Evolutionary conservation across 2,329 filamentous ascomycete species (phyloP).

Genomic region (Dactylella cylindrospora): DNA sequence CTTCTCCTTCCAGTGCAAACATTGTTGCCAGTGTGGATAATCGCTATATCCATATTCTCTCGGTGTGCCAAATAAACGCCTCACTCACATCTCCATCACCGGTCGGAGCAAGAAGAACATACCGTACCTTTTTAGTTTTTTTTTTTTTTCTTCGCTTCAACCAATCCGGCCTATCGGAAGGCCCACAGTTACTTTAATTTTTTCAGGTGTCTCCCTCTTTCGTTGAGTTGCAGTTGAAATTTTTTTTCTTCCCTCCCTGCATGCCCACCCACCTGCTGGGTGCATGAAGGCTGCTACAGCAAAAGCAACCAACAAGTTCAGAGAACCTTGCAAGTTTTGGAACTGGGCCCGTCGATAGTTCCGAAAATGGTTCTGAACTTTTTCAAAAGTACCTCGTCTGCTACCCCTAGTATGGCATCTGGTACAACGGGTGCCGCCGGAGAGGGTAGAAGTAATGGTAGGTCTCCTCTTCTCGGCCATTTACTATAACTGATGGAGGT

Average conservation of each 20-base stretch:
- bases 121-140: neutral
- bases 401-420: constrained; percentile 13
- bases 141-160: neutral
- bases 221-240: too few relatives aligned
- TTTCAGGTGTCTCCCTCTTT: too few relatives aligned
- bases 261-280: neutral
- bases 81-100: neutral
- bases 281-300: neutral
- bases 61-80: constrained; percentile 19
- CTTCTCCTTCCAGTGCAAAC: neutral
- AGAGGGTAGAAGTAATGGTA: too few relatives aligned
- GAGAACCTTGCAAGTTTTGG: constrained; percentile 8
- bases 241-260: neutral
- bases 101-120: neutral
- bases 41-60: too few relatives aligned
- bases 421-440: constrained; percentile 16
- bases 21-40: neutral
- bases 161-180: too few relatives aligned
- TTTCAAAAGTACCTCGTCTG: constrained; percentile 44
- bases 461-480: too few relatives aligned
- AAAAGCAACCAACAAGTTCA: neutral
- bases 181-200: too few relatives aligned
- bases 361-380: constrained; percentile 43
- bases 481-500: too few relatives aligned
- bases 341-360: neutral